Evolutionary conservation across 805 yeast species (phyloP), one percentile per base, ranked within the genome.

Genomic region (Blastobotrys peoriensis): DNA sequence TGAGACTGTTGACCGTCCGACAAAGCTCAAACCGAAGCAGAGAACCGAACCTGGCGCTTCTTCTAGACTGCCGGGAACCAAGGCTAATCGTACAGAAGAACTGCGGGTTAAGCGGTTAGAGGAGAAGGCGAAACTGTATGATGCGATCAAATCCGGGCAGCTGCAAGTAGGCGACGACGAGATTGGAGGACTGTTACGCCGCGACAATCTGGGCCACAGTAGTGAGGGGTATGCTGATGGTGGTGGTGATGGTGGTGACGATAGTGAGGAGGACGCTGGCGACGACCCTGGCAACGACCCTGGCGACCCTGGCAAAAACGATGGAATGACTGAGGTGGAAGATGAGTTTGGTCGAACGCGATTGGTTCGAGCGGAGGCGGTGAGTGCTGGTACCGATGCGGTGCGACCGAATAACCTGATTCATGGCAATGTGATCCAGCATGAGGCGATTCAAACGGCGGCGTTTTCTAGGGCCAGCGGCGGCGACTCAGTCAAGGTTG

Each of bases 301-400:
- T n/a, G 17, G 10, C 18, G 28, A 27, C 13, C 19, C 21, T 15
- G 40, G 30, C 21, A 16, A 10, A 4, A 44, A 34, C 35, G 42
- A 43, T 3, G 20, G 50, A 19, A 17, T 46, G 42, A 46, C 48
- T 17, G 59, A 55, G 36, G 44, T 54, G 13, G 47, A 34, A 8
- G 60, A 56, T 42, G 45, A 49, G 34, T 56, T 47, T 51, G 60
- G 60, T 6, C 44, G 60, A 19, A 42, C 56, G 5, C 40, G 60
- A 28, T 6, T 13, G 17, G 59, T 56, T 5, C 22, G 40, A 22
- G 49, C 43, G 2, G 40, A 19, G 16, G 10, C 15, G 42, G 27
- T 19, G 18, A 13, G 4, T 16, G 37, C 16, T 23, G 36, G 13
- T 17, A 39, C 27, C 38, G 38, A 9, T 20, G 18, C 20, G 37